Evolutionary conservation across 75 land plant genomes (phyloP), one percentile per base, ranked within the genome.

Genomic region (Pinus tabuliformis): DNA sequence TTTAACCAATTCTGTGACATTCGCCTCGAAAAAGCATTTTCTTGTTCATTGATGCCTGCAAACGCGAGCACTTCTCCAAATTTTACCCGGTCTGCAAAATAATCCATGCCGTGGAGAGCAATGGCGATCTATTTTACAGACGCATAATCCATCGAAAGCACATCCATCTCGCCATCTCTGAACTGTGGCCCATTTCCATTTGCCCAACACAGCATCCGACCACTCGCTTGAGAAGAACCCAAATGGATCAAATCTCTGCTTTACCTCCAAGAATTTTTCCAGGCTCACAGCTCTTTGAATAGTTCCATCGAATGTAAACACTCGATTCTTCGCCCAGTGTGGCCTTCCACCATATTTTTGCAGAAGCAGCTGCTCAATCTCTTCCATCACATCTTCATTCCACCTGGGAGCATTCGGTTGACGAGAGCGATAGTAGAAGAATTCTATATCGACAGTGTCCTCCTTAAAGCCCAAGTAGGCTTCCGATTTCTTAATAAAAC

Each of bases 281-380:
- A 66, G 5, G 17, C 20, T 68, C 3, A 45, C 49, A 0, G 56
- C 57, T 24, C 64, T 78, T 16, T 73, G 74, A 24, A 37, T 36
- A 15, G 57, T 20, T 4, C 74, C 78, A 12, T 57, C 7, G 24
- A 83, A 83, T 9, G 73, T 74, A 16, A 71, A n/a, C 16, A 64
- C 70, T 59, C 78, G 42, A 64, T 83, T 83, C 78, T 83, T 83
- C 4, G 74, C 85, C 85, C 78, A 83, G 74, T 83, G 82, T 0
- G 82, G 85, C 57, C 30, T 36, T 33, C 33, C 33, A 33, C 33
- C 33, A 33, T 33, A 33, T 33, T 33, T 33, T 22, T 57, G 28
- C 74, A 83, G 33, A n/a, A 59, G 64, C 66, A 83, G 21, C 66
- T 83, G 81, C 59, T 83, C 85, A 9, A 83, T 75, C 75, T 83